Conservation (phyloP, 306 rosid genomes). For the Acmispon strigosus region DNA sequence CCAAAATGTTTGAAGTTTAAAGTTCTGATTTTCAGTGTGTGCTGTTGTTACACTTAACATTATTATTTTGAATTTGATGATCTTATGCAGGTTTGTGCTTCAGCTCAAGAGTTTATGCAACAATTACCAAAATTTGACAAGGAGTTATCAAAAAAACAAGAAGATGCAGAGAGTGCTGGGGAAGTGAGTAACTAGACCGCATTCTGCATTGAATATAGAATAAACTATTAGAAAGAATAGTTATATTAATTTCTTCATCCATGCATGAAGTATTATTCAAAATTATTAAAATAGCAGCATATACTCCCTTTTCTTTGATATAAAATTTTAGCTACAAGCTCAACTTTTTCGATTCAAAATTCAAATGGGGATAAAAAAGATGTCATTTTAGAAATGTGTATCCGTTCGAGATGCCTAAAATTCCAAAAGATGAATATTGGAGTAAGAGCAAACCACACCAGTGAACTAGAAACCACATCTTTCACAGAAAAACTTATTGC, state of each 20-base stretch:
- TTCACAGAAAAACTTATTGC: no score
- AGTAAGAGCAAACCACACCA: no score
- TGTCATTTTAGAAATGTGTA: no score
- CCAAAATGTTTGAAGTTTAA: neutral
- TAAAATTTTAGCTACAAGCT: neutral
- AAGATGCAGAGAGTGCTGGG: slow-evolving; percentile 78
- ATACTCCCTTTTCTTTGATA: neutral
- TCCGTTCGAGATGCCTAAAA: no score
- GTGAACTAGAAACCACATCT: no score
- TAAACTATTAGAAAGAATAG: neutral
- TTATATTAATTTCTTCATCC: neutral
- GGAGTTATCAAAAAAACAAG: slow-evolving; percentile 48
- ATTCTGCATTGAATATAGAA: neutral
- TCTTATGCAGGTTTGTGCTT: slow-evolving; percentile 57
- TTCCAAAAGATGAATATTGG: no score
- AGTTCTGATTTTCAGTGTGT: slow-evolving; percentile 5
- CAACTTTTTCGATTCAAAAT: no score
- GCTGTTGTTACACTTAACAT: slow-evolving; percentile 7
- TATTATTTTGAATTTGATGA: neutral
- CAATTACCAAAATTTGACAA: slow-evolving; percentile 69
- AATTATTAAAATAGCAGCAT: no score
- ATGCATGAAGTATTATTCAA: neutral
- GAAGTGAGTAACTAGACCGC: slow-evolving; percentile 58
- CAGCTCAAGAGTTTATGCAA: slow-evolving; percentile 82
- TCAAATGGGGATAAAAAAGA: no score